Conservation (phyloP, 78 protist genomes). For the Protostelium mycophagum region DNA sequence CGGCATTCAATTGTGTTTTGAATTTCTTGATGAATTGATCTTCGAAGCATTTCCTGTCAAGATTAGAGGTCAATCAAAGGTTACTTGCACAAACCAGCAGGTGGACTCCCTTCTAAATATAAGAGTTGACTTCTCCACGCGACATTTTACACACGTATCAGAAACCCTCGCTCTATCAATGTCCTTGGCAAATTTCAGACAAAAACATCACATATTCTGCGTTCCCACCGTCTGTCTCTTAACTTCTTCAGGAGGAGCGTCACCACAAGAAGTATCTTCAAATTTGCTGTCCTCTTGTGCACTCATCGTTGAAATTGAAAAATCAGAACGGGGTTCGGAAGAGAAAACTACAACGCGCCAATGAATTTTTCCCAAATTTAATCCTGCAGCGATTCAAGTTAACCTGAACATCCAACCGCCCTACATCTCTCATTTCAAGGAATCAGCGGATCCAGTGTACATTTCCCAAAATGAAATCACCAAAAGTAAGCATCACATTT, state of each 20-base stretch:
- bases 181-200: background rate
- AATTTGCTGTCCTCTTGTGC: background rate
- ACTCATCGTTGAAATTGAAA: too few species aligned
- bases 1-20: background rate
- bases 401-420: too few species aligned
- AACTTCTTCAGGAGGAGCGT: background rate
- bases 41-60: background rate
- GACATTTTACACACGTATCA: background rate
- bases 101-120: background rate
- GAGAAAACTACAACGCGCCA: too few species aligned
- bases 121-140: background rate
- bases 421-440: too few species aligned
- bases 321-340: too few species aligned
- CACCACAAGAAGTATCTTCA: background rate
- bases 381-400: too few species aligned
- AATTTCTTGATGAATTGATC: background rate
- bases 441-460: too few species aligned
- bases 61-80: background rate
- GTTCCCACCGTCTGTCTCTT: background rate
- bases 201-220: background rate
- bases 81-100: background rate
- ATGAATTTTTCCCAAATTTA: too few species aligned
- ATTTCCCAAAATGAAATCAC: too few species aligned
- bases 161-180: background rate
- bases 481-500: too few species aligned